Evolutionary conservation across 495 filamentous ascomycete species (phyloP).

Genomic region (Xylaria palmicola): DNA sequence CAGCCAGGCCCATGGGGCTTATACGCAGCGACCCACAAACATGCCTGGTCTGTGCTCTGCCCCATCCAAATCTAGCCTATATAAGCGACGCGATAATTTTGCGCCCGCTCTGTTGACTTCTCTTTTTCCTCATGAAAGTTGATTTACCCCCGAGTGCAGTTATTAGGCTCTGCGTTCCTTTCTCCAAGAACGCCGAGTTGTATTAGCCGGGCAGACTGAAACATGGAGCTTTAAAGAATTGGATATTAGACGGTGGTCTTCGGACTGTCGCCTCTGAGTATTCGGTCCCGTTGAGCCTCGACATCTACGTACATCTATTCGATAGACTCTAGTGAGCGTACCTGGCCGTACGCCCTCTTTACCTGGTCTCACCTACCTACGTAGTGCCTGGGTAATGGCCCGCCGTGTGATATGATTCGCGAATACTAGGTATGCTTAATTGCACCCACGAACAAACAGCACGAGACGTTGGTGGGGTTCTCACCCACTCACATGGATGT

Average conservation of each 20-base stretch:
- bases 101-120: constrained; percentile 17
- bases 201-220: constrained; percentile 49
- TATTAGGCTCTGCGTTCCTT: constrained; percentile 41
- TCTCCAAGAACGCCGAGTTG: constrained; percentile 42
- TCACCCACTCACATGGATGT: too few species aligned
- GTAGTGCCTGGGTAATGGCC: too few species aligned
- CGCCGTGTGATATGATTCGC: too few species aligned
- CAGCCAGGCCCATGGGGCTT: not conserved
- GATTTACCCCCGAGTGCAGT: constrained; percentile 43
- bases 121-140: constrained; percentile 46
- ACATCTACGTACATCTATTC: constrained; percentile 33
- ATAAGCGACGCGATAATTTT: constrained; percentile 14
- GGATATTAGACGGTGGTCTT: constrained; percentile 38
- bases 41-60: constrained; percentile 20
- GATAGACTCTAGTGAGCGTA: not conserved
- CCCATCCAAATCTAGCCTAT: not conserved
- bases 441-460: too few species aligned
- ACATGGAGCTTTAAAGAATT: constrained; percentile 51
- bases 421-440: too few species aligned
- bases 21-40: not conserved
- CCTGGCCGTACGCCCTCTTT: not conserved
- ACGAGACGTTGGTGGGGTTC: too few species aligned
- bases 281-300: constrained; percentile 53
- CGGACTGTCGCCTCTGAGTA: constrained; percentile 35
- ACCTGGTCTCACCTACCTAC: too few species aligned